Evolutionary conservation across 192 early-diverging fungal genomes (phyloP).

Genomic region (Geosiphon pyriformis): DNA sequence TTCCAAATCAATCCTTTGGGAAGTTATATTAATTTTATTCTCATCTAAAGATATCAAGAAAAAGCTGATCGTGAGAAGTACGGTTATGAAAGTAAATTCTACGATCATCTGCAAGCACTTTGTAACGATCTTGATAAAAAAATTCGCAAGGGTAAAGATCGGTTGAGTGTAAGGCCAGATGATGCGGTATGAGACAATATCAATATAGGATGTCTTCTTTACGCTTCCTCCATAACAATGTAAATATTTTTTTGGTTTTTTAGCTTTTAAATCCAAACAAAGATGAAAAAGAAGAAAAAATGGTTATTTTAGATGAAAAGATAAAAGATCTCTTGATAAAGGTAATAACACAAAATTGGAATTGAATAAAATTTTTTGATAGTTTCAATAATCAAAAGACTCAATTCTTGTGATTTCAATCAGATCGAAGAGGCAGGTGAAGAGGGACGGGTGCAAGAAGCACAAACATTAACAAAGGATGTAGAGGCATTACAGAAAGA

Average conservation of each 20-base stretch:
- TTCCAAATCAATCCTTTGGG: constrained; percentile 13
- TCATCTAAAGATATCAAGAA: constrained; percentile 48
- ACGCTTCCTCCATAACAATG: too few relatives aligned
- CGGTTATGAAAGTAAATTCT: constrained; percentile 72
- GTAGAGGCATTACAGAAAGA: constrained; percentile 67
- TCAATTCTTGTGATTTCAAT: not conserved
- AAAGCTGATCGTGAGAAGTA: constrained; percentile 60
- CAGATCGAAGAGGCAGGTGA: constrained; percentile 69
- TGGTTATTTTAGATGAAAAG: constrained; percentile 75
- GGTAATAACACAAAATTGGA: constrained; percentile 17
- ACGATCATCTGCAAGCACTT: constrained; percentile 56
- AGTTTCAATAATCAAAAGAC: not conserved
- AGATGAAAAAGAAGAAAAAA: constrained; percentile 77
- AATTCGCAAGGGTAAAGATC: constrained; percentile 63
- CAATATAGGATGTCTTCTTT: too few relatives aligned
- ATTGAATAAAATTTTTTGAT: not conserved
- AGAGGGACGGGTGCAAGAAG: constrained; percentile 69
- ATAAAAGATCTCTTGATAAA: constrained; percentile 61
- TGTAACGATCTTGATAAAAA: constrained; percentile 65
- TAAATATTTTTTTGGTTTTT: too few relatives aligned
- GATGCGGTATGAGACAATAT: constrained; percentile 43
- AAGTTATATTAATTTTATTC: not conserved
- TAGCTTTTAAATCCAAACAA: constrained; percentile 55
- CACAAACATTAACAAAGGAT: constrained; percentile 52
- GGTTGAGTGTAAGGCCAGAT: constrained; percentile 60